phyloP scores from a whole-genome alignment of 1,139 yeast genomes.

The Lodderomyces pseudojiufengensis region DNA sequence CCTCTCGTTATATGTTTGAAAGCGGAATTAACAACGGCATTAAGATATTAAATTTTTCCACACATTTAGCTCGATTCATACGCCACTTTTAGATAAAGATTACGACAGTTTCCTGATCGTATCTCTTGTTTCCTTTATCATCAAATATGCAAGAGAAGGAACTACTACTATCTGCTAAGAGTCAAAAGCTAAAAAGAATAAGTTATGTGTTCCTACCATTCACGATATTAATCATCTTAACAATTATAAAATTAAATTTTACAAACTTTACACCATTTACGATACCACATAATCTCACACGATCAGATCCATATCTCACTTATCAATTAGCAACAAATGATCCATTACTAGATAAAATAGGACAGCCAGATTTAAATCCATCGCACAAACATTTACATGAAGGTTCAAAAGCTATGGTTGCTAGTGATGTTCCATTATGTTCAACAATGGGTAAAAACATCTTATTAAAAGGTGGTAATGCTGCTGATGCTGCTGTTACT shows the following conservation, averaged over 20 bases:
- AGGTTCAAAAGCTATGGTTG: slow-evolving; percentile 60
- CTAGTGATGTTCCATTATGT: slow-evolving; percentile 71
- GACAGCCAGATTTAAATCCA: slow-evolving; percentile 36
- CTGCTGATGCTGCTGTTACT: slow-evolving; percentile 92
- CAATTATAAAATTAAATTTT: not conserved
- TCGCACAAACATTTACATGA: slow-evolving; percentile 23
- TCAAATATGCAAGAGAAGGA: too few species aligned
- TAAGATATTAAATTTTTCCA: too few species aligned
- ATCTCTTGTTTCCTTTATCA: too few species aligned
- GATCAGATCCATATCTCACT: slow-evolving; percentile 12
- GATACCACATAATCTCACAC: slow-evolving; percentile 1
- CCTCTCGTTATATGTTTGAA: too few species aligned
- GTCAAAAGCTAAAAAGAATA: slow-evolving; percentile 16
- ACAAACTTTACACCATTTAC: not conserved
- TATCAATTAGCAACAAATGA: slow-evolving; percentile 8
- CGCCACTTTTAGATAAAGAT: too few species aligned
- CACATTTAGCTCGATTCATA: too few species aligned
- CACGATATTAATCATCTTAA: not conserved
- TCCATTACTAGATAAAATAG: slow-evolving; percentile 18
- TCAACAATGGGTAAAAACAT: slow-evolving; percentile 66
- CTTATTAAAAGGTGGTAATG: slow-evolving; percentile 54
- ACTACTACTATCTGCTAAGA: too few species aligned
- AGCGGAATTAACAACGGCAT: too few species aligned
- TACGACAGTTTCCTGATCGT: too few species aligned
- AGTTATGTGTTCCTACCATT: not conserved